These are phyloP conservation scores for Ilyonectria mors-panacis DNA, from an alignment of 2,329 filamentous ascomycete species.

Conservation along the genomic window DNA sequence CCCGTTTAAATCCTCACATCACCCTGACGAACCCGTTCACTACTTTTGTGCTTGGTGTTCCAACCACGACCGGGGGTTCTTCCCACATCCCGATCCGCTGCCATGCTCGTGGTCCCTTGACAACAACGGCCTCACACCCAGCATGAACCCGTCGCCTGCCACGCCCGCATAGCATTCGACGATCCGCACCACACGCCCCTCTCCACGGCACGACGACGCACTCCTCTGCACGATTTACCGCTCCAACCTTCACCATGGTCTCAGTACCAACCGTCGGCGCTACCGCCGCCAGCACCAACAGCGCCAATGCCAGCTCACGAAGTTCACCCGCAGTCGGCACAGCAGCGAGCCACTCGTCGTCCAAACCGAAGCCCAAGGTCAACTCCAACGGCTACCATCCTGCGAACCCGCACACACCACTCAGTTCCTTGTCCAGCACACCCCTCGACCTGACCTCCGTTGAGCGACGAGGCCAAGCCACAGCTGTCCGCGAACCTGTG, in stretches of 20 bases:
- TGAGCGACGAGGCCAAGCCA: conserved; percentile 89
- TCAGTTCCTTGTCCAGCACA: conserved; percentile 70
- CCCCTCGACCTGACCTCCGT: conserved; percentile 90
- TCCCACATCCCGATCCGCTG: conserved; percentile 35
- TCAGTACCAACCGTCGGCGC: conserved; percentile 57
- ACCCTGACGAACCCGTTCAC: conserved; percentile 8
- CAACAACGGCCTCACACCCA: conserved; percentile 43
- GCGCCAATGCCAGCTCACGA: conserved; percentile 66
- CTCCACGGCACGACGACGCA: conserved; percentile 23
- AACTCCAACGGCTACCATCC: conserved; percentile 69
- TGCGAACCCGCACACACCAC: conserved; percentile 64
- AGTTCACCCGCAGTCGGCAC: conserved; percentile 64
- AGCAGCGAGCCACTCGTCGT: conserved; percentile 52
- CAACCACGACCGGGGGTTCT: conserved; percentile 35
- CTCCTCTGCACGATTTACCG: conserved; percentile 18
- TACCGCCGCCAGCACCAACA: conserved; percentile 55
- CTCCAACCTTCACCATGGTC: conserved; percentile 53
- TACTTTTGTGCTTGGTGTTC: conserved; percentile 23
- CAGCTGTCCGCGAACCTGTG: conserved; percentile 80
- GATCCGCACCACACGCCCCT: conserved; percentile 32
- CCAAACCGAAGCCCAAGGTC: conserved; percentile 67
- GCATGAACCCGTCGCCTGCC: conserved; percentile 45
- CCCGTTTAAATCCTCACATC: not conserved
- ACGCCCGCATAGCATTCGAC: conserved; percentile 39
- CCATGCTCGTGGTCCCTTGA: conserved; percentile 46